A percentile compares a stretch with the other conserved stretches of the same genome.
Conservation (phyloP, 2,329 filamentous ascomycete species). For the Aspergillus hiratsukae region DNA sequence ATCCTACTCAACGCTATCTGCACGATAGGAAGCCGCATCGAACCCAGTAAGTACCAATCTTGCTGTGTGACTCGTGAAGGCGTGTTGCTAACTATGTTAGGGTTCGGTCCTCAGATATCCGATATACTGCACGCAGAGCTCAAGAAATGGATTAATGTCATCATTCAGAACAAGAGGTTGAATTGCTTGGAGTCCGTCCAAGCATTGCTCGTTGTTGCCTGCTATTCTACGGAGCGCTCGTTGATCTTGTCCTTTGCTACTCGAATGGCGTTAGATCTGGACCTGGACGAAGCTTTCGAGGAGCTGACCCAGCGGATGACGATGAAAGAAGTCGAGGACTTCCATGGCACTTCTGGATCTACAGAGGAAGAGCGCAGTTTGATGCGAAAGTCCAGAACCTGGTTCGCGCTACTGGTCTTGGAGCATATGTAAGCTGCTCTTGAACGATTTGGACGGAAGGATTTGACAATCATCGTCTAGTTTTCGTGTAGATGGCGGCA, state of each 20-base stretch:
- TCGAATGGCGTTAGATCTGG: constrained; percentile 48
- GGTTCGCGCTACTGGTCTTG: constrained; percentile 51
- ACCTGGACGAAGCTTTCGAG: constrained; percentile 43
- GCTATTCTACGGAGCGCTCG: constrained; percentile 51
- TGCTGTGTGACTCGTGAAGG: not conserved
- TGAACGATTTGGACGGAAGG: not conserved
- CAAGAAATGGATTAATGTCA: constrained; percentile 43
- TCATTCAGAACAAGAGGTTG: constrained; percentile 38
- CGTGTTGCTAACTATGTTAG: constrained; percentile 7
- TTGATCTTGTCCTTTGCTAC: constrained; percentile 49
- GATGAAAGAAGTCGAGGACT: constrained; percentile 18
- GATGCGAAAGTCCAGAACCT: constrained; percentile 45
- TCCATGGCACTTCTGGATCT: constrained; percentile 8
- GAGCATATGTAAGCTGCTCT: constrained; percentile 42
- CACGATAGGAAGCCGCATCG: constrained; percentile 48
- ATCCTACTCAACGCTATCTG: constrained; percentile 52
- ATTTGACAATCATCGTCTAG: constrained; percentile 11
- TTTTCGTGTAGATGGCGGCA: constrained; percentile 44
- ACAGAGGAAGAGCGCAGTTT: constrained; percentile 29
- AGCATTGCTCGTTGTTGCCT: constrained; percentile 49
- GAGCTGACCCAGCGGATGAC: constrained; percentile 31
- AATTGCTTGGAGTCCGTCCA: constrained; percentile 49
- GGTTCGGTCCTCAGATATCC: constrained; percentile 29
- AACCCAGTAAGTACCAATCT: constrained; percentile 17
- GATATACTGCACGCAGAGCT: constrained; percentile 44